These are phyloP conservation scores for Colletotrichum sojae DNA, from an alignment of 2,329 filamentous ascomycete genomes.

Conservation along the genomic window DNA sequence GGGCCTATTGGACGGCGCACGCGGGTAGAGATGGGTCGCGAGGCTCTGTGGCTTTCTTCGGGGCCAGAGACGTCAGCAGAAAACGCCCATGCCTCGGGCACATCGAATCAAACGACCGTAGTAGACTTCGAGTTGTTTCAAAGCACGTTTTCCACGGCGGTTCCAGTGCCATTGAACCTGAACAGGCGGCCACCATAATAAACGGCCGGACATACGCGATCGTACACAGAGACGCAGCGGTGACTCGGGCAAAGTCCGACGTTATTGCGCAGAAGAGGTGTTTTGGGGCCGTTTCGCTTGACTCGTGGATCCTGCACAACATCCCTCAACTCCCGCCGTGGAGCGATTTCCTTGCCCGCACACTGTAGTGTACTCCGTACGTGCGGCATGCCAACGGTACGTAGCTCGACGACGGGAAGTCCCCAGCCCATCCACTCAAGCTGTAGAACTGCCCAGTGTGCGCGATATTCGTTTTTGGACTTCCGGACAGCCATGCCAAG, in stretches of 20 bases:
- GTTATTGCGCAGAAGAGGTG: conserved; percentile 23
- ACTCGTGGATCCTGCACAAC: conserved; percentile 54
- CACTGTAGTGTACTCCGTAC: conserved; percentile 13
- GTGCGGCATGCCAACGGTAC: conserved; percentile 18
- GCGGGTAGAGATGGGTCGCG: conserved; percentile 39
- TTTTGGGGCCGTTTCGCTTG: conserved; percentile 48
- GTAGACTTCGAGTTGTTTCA: conserved; percentile 24
- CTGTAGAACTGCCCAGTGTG: conserved; percentile 16
- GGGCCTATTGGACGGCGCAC: conserved; percentile 32
- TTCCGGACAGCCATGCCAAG: conserved; percentile 25
- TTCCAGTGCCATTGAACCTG: conserved; percentile 14
- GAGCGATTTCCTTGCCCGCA: conserved; percentile 14
- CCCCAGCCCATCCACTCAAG: background rate
- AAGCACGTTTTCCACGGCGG: background rate
- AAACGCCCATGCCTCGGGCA: conserved; percentile 27
- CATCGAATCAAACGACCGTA: conserved; percentile 6
- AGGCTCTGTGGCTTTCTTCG: conserved; percentile 35
- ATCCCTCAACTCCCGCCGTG: conserved; percentile 42
- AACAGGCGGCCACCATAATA: conserved; percentile 11
- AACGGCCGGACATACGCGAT: conserved; percentile 25
- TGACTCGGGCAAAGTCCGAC: conserved; percentile 40
- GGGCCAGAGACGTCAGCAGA: conserved; percentile 22
- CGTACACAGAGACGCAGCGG: conserved; percentile 26
- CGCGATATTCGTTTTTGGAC: conserved; percentile 16
- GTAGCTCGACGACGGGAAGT: conserved; percentile 5